These are phyloP conservation scores for Geranium rotundifolium DNA, from an alignment of 345 rosid species.

Conservation along the genomic window DNA sequence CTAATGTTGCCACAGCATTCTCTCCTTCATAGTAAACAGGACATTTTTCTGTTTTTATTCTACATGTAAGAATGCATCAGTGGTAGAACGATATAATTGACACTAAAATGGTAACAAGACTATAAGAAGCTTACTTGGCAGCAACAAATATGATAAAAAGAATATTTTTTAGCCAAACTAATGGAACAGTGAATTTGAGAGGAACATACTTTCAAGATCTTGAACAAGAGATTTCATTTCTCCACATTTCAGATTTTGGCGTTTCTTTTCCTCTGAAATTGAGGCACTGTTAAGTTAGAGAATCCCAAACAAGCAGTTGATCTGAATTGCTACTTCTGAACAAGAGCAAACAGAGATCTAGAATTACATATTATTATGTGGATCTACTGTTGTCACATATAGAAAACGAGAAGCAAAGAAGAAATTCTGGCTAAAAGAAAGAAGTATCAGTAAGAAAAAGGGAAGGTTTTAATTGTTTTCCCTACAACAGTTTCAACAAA, in stretches of 20 bases:
- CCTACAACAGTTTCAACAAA: too few species aligned
- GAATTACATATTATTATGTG: not conserved
- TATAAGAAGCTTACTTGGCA: not conserved
- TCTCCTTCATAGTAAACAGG: too few species aligned
- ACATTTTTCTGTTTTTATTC: too few species aligned
- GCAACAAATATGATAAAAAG: not conserved
- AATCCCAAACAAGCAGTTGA: not conserved
- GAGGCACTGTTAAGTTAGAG: conserved; percentile 8
- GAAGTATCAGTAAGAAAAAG: too few species aligned
- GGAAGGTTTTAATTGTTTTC: too few species aligned
- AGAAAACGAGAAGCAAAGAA: not conserved
- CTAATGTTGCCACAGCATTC: too few species aligned
- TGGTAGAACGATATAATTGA: not conserved
- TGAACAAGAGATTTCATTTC: conserved; percentile 63
- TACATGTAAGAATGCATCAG: too few species aligned
- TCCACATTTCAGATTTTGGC: conserved; percentile 43
- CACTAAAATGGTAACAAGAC: not conserved
- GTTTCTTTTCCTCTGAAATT: conserved; percentile 50
- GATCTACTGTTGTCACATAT: not conserved
- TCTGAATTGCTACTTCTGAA: not conserved
- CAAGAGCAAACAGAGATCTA: not conserved
- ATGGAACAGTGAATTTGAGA: not conserved
- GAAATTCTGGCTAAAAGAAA: not conserved
- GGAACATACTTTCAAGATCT: conserved; percentile 53
- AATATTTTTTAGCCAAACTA: not conserved